Base-by-base conservation (phyloP, 345 rosid genomes). In the Viola odorata region DNA sequence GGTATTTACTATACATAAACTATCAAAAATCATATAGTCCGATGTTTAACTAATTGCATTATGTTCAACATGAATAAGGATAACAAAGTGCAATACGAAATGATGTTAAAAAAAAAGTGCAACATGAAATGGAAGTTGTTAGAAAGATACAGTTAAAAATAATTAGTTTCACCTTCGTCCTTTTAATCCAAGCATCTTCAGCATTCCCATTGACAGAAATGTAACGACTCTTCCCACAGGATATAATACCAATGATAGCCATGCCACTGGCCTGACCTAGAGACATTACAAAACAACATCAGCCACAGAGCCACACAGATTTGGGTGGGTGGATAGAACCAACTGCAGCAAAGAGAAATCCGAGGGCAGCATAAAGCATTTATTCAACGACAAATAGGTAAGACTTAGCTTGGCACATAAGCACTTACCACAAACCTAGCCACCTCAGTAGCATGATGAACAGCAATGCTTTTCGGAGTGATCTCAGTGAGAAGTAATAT, bases 201-300 rank as follows among this genome's bases (percentile, higher is more conserved):
- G 96, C 81, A 91, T 94, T 72, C 99, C 99, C 97, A 91, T 85
- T 40, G 99, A 94, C 58, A 94, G 70, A 73, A 76, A 88, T 62
- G 99, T 90, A 65, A 85, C 95, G 68, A 94, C 77, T 80, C 99
- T 82, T 76, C 96, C 97, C 41, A 94, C 97, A 44, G 96, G 99
- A 75, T 94, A 94, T 60, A 94, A 73, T 70, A 94, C 54, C 79
- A 94, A 75, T 66, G 99, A 94, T 61, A 94, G 96, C 97, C 99
- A 94, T 47, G 99, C 96, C 75, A 94, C 99, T 75, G 97, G 99
- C 72, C 92, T 94, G 79, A 90, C 99, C 99, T 94, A 84, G 75
- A 89, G 55, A 63, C 69, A 81, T 73, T 60, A 66, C 69, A 66
- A 75, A 23, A 68, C 57, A 81, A 58, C 50, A 73, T 66, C 74